Evolutionary conservation across 257 asterid species (phyloP).

Genomic region (Nicotiana otophora): DNA sequence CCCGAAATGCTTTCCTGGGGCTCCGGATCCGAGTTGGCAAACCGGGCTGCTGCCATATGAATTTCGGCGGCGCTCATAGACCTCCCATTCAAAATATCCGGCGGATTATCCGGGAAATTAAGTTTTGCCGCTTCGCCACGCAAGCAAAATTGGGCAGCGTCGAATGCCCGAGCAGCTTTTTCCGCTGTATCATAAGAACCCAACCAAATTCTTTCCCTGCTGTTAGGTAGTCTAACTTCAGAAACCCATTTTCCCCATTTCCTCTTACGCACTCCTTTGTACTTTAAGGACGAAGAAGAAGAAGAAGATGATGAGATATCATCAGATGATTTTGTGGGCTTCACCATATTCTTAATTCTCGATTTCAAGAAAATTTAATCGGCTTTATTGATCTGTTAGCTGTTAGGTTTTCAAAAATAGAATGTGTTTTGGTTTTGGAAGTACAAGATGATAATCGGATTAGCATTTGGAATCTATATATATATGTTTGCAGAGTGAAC

Average conservation of each 20-base stretch:
- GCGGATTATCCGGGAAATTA: constrained; percentile 49
- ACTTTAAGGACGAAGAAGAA: constrained; percentile 25
- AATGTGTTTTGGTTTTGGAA: background rate
- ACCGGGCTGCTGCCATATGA: constrained; percentile 57
- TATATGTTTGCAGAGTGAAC: background rate
- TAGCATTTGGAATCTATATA: background rate
- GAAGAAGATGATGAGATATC: constrained; percentile 19
- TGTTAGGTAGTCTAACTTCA: constrained; percentile 67
- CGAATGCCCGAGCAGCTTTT: constrained; percentile 75
- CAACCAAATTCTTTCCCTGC: constrained; percentile 67
- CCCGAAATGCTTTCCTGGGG: constrained; percentile 2
- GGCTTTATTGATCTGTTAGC: background rate
- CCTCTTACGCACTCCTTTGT: constrained; percentile 62
- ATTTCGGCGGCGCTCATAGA: constrained; percentile 49
- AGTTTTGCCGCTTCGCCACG: constrained; percentile 56
- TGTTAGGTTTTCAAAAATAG: too few relatives aligned
- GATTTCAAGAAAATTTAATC: background rate
- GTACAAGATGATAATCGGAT: background rate
- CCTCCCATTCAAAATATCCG: constrained; percentile 35
- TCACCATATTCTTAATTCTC: background rate
- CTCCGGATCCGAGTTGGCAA: constrained; percentile 33
- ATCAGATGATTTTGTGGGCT: background rate
- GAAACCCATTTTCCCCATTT: constrained; percentile 79
- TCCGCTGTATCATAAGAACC: constrained; percentile 65
- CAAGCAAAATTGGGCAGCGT: constrained; percentile 58